Conservation (phyloP, 345 rosid species). For the Triadica sebifera region DNA sequence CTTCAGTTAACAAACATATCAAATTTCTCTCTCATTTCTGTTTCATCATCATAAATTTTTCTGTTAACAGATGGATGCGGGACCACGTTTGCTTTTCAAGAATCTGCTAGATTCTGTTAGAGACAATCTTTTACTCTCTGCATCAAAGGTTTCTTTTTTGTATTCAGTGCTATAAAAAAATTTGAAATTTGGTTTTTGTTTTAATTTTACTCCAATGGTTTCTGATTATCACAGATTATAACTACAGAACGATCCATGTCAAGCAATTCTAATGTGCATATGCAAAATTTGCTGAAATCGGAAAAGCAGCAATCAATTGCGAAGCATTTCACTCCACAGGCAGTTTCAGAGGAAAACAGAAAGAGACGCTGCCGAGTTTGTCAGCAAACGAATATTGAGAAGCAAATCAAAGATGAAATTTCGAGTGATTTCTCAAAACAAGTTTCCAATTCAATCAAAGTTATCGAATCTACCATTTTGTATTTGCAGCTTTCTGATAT, state of each 20-base stretch:
- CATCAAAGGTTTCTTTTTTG: neutral
- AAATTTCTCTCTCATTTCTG: neutral
- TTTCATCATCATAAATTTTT: neutral
- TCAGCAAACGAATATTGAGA: neutral
- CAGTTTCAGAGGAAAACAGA: constrained; percentile 5
- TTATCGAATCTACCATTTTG: constrained; percentile 11
- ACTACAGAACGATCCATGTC: neutral
- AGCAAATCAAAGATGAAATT: neutral
- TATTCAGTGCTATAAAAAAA: too few relatives aligned
- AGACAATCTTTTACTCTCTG: neutral
- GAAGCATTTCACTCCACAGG: neutral
- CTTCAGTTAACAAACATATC: neutral
- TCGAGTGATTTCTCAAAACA: neutral
- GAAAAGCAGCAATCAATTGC: neutral
- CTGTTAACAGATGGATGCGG: constrained; percentile 9
- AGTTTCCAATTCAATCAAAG: constrained; percentile 7
- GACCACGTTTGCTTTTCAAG: constrained; percentile 3
- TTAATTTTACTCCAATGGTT: neutral
- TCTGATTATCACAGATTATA: neutral
- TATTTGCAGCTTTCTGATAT: constrained; percentile 8
- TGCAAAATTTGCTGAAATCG: neutral
- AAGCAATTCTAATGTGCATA: neutral
- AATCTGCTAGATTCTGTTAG: constrained; percentile 17
- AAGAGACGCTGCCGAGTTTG: constrained; percentile 15
- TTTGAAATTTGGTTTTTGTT: too few relatives aligned